Conservation (phyloP, 345 rosid species). For the Trapa incisa region DNA sequence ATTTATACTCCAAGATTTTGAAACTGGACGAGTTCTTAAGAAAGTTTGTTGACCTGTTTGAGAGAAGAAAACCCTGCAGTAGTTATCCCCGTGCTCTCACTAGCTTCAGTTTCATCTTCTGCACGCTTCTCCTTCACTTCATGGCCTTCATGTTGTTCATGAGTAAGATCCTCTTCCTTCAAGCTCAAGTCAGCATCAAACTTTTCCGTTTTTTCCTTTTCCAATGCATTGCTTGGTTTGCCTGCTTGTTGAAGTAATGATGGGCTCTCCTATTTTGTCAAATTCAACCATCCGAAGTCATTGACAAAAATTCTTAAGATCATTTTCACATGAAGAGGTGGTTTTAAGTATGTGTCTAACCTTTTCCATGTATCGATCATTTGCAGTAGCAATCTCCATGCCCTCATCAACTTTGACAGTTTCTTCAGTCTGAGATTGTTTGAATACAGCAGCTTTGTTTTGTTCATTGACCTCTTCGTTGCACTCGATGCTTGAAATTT, state of each 20-base stretch:
- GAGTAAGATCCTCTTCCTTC: neutral
- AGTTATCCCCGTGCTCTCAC: neutral
- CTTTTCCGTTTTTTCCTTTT: neutral
- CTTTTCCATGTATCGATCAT: neutral
- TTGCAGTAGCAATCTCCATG: neutral
- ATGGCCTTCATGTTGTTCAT: neutral
- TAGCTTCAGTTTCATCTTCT: neutral
- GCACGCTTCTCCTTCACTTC: neutral
- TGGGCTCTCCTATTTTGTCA: neutral
- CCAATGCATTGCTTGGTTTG: neutral
- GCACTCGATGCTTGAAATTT: neutral
- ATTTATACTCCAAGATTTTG: neutral
- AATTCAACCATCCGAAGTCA: too few species aligned
- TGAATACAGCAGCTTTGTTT: neutral
- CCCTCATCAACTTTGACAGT: neutral
- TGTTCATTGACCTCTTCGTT: neutral
- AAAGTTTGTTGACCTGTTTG: neutral
- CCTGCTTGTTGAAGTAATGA: conserved; percentile 4
- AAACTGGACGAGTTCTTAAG: neutral
- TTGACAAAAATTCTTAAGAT: too few species aligned
- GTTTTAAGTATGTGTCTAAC: neutral
- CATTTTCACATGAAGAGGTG: too few species aligned
- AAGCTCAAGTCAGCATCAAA: neutral
- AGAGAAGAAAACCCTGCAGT: neutral
- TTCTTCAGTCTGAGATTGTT: neutral